Evolutionary conservation across 78 protist species (phyloP).

Genomic region (Dictyostelium intermedium): DNA sequence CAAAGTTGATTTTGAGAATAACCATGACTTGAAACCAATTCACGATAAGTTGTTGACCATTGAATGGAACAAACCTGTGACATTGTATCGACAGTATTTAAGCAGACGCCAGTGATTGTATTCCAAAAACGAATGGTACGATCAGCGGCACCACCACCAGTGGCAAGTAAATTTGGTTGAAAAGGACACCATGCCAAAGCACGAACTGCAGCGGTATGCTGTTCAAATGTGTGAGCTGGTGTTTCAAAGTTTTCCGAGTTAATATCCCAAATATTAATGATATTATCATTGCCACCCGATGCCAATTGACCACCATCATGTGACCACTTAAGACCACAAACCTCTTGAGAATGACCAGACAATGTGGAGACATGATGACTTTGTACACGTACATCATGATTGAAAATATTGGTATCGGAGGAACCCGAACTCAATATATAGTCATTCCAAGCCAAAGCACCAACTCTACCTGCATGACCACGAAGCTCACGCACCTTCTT

Average conservation of each 20-base stretch:
- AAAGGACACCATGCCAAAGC: constrained; percentile 99
- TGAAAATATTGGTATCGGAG: constrained; percentile 89
- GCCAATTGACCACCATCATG: constrained; percentile 97
- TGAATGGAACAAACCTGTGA: constrained; percentile 97
- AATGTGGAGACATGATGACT: constrained; percentile 81
- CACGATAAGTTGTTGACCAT: constrained; percentile 94
- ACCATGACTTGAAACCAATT: constrained; percentile 99
- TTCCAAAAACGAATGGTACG: constrained; percentile 98
- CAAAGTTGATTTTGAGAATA: constrained; percentile 96
- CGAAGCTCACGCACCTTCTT: constrained; percentile 88
- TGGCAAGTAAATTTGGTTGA: constrained; percentile 95
- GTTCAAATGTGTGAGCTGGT: constrained; percentile 76
- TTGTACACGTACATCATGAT: constrained; percentile 96
- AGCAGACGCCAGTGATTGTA: constrained; percentile 92
- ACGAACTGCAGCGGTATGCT: constrained; percentile 95
- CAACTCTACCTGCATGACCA: constrained; percentile 97
- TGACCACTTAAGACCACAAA: constrained; percentile 99
- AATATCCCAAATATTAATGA: constrained; percentile 95
- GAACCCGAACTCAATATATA: constrained; percentile 94
- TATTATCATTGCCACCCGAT: constrained; percentile 99
- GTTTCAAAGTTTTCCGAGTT: constrained; percentile 41
- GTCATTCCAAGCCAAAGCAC: constrained; percentile 98
- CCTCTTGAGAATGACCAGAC: constrained; percentile 81
- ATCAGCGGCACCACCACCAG: constrained; percentile 99
- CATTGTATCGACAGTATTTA: constrained; percentile 94